These are phyloP conservation scores for Flammula alnicola DNA, from an alignment of 1,284 basidiomycete genomes.

Conservation along the genomic window DNA sequence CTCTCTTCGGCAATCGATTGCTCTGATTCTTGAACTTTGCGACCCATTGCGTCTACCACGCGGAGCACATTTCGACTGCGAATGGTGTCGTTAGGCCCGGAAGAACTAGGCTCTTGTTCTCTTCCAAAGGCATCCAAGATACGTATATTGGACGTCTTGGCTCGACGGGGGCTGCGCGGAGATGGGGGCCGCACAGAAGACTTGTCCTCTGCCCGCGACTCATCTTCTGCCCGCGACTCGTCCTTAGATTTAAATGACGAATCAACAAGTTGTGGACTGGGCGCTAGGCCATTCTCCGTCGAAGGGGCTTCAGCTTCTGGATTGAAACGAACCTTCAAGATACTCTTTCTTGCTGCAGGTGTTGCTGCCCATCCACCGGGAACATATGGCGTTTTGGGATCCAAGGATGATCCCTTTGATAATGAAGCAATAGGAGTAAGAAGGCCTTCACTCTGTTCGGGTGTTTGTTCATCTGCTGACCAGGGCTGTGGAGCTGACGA, in stretches of 20 bases:
- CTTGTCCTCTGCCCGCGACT: background rate
- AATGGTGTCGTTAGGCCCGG: slow-evolving; percentile 8
- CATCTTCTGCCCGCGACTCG: too few relatives aligned
- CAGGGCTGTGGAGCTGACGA: background rate
- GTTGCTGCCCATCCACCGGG: slow-evolving; percentile 76
- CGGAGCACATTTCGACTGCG: slow-evolving; percentile 50
- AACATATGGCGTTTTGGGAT: slow-evolving; percentile 63
- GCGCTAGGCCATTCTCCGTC: background rate
- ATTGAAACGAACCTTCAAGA: slow-evolving; percentile 68
- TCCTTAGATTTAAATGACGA: background rate
- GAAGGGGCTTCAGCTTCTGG: slow-evolving; percentile 33
- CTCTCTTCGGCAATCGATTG: slow-evolving; percentile 28
- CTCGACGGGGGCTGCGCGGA: slow-evolving; percentile 36
- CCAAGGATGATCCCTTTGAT: slow-evolving; percentile 45
- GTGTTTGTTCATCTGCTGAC: background rate
- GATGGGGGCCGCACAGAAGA: slow-evolving; percentile 13
- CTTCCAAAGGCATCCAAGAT: slow-evolving; percentile 54
- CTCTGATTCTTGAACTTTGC: too few relatives aligned
- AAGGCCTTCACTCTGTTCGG: slow-evolving; percentile 24
- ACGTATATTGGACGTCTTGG: slow-evolving; percentile 55
- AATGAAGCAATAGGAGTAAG: slow-evolving; percentile 50
- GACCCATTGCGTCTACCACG: too few relatives aligned
- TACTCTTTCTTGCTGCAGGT: slow-evolving; percentile 56
- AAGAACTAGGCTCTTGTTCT: slow-evolving; percentile 28
- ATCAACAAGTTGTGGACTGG: slow-evolving; percentile 1